These are phyloP conservation scores for Verticillium nubilum DNA, from an alignment of 2,329 filamentous ascomycete genomes.

Conservation along the genomic window DNA sequence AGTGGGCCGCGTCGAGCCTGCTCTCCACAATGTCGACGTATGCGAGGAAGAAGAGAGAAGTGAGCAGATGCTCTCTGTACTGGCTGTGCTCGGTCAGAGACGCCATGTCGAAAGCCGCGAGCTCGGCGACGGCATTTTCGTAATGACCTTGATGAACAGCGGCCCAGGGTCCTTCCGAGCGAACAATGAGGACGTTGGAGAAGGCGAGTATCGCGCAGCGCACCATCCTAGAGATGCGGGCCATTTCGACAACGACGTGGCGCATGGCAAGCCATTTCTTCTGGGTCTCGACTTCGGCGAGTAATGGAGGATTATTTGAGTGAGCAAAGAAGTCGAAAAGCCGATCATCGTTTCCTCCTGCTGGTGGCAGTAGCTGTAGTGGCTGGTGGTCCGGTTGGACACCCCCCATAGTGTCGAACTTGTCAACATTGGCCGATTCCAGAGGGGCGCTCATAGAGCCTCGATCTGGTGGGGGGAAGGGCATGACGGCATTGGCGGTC, in stretches of 20 bases:
- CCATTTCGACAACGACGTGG: conserved; percentile 40
- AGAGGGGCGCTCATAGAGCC: not conserved
- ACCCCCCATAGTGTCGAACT: conserved; percentile 9
- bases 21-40: conserved; percentile 44
- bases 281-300: conserved; percentile 45
- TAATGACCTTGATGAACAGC: conserved; percentile 30
- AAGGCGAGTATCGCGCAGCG: conserved; percentile 44
- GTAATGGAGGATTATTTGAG: conserved; percentile 42
- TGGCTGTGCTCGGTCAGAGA: conserved; percentile 20
- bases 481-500: not conserved
- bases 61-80: conserved; percentile 36
- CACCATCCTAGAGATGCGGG: conserved; percentile 39
- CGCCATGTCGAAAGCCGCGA: conserved; percentile 14
- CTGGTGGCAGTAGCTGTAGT: conserved; percentile 11
- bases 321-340: conserved; percentile 43
- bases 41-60: conserved; percentile 45
- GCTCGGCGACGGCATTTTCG: conserved; percentile 25
- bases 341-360: not conserved
- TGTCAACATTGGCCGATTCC: not conserved
- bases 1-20: conserved; percentile 36
- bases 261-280: conserved; percentile 44
- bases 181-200: conserved; percentile 36
- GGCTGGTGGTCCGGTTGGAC: conserved; percentile 15
- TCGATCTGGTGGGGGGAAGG: not conserved
- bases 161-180: conserved; percentile 22